phyloP scores from a whole-genome alignment of 495 filamentous ascomycete species.

The Talaromyces adpressus region DNA sequence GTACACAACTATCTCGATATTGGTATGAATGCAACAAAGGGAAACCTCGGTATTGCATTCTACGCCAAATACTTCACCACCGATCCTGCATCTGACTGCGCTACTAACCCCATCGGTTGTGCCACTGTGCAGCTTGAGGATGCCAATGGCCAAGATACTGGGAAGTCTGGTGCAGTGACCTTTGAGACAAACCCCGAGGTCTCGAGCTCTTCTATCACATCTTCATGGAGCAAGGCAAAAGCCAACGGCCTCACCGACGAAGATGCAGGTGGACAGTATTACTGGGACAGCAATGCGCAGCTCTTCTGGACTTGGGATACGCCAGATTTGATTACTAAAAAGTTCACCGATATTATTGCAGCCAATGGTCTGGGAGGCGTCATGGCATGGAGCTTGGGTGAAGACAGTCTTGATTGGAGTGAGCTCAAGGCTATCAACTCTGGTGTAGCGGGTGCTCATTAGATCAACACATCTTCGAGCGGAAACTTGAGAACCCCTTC shows the following conservation, averaged over 20 bases:
- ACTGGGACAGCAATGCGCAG: slow-evolving; percentile 51
- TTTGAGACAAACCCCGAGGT: slow-evolving; percentile 19
- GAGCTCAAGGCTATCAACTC: slow-evolving; percentile 54
- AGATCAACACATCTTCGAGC: background rate
- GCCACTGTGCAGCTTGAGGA: slow-evolving; percentile 57
- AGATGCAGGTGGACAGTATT: slow-evolving; percentile 58
- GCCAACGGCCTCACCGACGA: slow-evolving; percentile 50
- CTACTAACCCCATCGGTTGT: slow-evolving; percentile 51
- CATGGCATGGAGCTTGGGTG: slow-evolving; percentile 68
- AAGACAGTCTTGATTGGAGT: slow-evolving; percentile 51
- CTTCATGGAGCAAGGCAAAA: slow-evolving; percentile 43
- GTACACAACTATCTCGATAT: slow-evolving; percentile 54
- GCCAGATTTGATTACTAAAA: slow-evolving; percentile 50
- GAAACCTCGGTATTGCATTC: slow-evolving; percentile 70
- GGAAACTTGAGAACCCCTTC: background rate
- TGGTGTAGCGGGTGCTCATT: slow-evolving; percentile 23
- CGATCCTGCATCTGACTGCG: slow-evolving; percentile 38
- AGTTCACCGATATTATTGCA: slow-evolving; percentile 55
- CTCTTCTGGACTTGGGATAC: slow-evolving; percentile 78
- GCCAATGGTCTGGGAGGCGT: slow-evolving; percentile 57
- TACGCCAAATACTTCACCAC: slow-evolving; percentile 70
- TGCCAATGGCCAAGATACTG: slow-evolving; percentile 55
- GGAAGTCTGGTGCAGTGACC: slow-evolving; percentile 54
- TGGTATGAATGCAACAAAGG: slow-evolving; percentile 47
- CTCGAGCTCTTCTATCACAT: slow-evolving; percentile 17